Percentiles rank a stretch among this genome's conserved stretches.
These are phyloP conservation scores for Didymella pomorum DNA, from an alignment of 2,329 filamentous ascomycete species.

Conservation along the genomic window DNA sequence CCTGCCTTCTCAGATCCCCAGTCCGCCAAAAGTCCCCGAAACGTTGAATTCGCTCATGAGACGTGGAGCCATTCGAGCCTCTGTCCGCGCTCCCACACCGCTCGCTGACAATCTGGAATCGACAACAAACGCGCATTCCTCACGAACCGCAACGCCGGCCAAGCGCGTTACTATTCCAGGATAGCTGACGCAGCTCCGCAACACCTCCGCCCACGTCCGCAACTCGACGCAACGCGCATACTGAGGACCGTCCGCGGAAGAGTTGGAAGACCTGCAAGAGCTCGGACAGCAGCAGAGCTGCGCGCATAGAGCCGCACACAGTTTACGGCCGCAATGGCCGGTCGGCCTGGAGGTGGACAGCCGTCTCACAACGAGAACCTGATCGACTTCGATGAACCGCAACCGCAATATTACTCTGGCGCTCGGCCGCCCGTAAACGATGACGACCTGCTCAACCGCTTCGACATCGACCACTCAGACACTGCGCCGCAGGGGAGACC, in stretches of 20 bases:
- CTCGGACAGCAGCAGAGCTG: slow-evolving; percentile 31
- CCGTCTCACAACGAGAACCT: slow-evolving; percentile 64
- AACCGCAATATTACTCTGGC: slow-evolving; percentile 76
- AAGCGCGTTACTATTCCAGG: slow-evolving; percentile 22
- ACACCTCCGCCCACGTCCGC: slow-evolving; percentile 24
- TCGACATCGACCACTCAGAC: slow-evolving; percentile 73
- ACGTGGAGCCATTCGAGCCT: slow-evolving; percentile 13
- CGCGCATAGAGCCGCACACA: slow-evolving; percentile 32
- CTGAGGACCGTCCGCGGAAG: not conserved
- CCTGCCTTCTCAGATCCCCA: slow-evolving; percentile 18
- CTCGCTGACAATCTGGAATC: slow-evolving; percentile 1
- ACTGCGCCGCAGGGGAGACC: slow-evolving; percentile 72
- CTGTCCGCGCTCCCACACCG: not conserved
- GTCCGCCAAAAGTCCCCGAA: slow-evolving; percentile 24
- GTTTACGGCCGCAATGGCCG: slow-evolving; percentile 55
- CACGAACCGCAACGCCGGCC: slow-evolving; percentile 9
- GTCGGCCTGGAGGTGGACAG: slow-evolving; percentile 63
- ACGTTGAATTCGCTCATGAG: slow-evolving; percentile 17
- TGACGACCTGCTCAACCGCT: slow-evolving; percentile 78
- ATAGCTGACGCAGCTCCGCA: slow-evolving; percentile 33
- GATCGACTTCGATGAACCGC: slow-evolving; percentile 76
- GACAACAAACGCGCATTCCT: slow-evolving; percentile 21
- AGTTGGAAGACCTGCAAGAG: slow-evolving; percentile 35
- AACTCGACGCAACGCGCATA: slow-evolving; percentile 15
- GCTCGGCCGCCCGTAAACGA: slow-evolving; percentile 82